Base-by-base conservation (phyloP, 2,329 filamentous ascomycete genomes). In the Fusarium nodosum region DNA sequence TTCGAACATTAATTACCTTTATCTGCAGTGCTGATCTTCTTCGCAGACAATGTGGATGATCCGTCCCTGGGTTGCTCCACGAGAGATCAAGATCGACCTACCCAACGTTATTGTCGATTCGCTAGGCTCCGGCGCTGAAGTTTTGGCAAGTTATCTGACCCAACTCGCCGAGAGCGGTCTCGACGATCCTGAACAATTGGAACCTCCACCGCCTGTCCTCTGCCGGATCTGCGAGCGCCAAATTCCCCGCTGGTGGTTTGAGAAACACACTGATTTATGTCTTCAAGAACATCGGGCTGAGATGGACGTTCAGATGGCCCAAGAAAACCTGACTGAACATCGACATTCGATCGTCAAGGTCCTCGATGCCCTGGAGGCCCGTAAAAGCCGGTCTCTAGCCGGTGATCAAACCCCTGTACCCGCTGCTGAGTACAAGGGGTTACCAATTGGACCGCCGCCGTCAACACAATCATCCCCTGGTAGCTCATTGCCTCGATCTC, bases 221-320 rank as follows among this genome's bases (percentile, higher is more conserved):
- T 99, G 96, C 79, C 93, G 96, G 54, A 98, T 99, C 57, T 99
- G 96, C 79, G 96, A 99, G 78, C 93, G 96, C 56, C 93, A 97
- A 67, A 98, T 99, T 64, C 93, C 93, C 7, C 94, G 95, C 1
- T 99, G 96, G 96, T 99, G 96, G 97, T 99, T 99, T 74, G 96
- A 99, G 81, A 99, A 98, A 79, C 96, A 99, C 78, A 97, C 95
- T 3, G 97, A 99, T 75, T 83, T 98, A 22, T 99, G 96, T 76
- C 84, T 97, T 57, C 94, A 98, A 77, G 96, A 99, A 78, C 96
- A 99, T 77, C 91, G 92, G 53, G 95, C 96, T 1, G 96, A 99
- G 78, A 97, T 97, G 93, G 95, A 98, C 74, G 94, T 99, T 6
- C 95, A 99, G 77, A 91, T 98, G 85, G 90, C 94, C 8, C 96